Evolutionary conservation across 2,329 filamentous ascomycete genomes (phyloP).

Genomic region (Zymoseptoria pseudotritici): DNA sequence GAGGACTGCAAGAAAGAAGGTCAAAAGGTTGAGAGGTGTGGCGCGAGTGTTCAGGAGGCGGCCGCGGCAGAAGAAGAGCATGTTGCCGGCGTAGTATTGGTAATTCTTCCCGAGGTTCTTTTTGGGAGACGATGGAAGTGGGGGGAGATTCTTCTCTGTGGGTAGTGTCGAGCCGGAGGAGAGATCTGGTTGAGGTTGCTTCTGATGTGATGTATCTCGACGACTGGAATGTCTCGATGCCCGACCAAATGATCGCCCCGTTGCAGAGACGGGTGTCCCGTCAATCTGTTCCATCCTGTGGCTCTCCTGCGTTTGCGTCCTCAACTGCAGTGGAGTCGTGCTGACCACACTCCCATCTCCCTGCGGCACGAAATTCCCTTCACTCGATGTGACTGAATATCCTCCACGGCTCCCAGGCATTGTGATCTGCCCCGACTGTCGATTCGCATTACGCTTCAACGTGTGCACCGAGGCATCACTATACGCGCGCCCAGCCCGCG

Average conservation of each 20-base stretch:
- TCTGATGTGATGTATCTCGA: slow-evolving; percentile 8
- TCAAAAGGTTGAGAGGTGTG: slow-evolving; percentile 81
- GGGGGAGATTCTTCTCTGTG: slow-evolving; percentile 11
- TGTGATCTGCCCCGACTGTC: slow-evolving; percentile 12
- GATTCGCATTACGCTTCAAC: slow-evolving; percentile 2
- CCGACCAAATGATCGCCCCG: slow-evolving; percentile 12
- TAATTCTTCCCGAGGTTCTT: slow-evolving; percentile 58
- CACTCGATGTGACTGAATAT: slow-evolving; percentile 56
- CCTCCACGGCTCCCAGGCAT: slow-evolving; percentile 70
- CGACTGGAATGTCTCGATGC: slow-evolving; percentile 16
- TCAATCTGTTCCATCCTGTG: neutral
- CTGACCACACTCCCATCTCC: slow-evolving; percentile 50
- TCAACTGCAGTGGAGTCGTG: slow-evolving; percentile 29
- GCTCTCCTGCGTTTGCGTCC: neutral
- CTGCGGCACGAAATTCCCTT: slow-evolving; percentile 1
- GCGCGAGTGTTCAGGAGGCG: slow-evolving; percentile 76
- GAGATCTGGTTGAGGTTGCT: neutral
- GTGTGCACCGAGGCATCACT: slow-evolving; percentile 52
- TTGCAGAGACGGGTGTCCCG: neutral
- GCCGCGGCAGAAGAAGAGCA: slow-evolving; percentile 78
- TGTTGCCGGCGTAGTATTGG: slow-evolving; percentile 91
- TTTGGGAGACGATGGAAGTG: neutral
- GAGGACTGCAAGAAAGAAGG: slow-evolving; percentile 69
- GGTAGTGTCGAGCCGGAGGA: slow-evolving; percentile 70
- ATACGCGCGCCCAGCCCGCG: slow-evolving; percentile 45